phyloP scores from a whole-genome alignment of 352 stramenopile genomes.

The Plasmopara halstedii region DNA sequence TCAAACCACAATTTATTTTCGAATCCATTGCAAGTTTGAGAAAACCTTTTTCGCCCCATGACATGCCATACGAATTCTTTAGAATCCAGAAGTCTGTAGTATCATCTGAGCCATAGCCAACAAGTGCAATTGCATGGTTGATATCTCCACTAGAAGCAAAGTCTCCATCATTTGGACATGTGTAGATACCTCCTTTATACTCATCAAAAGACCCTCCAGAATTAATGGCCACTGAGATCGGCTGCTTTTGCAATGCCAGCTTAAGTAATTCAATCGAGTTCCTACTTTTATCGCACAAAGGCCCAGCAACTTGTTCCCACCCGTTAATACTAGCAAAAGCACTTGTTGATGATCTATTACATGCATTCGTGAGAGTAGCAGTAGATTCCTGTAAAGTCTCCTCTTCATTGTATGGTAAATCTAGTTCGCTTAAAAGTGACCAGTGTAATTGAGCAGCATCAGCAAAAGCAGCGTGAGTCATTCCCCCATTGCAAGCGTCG shows the following conservation, averaged over 20 bases:
- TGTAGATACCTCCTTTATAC: conserved; percentile 73
- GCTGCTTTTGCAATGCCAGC: conserved; percentile 55
- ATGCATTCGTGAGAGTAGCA: conserved; percentile 27
- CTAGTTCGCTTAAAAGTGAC: conserved; percentile 48
- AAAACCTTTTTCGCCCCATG: conserved; percentile 69
- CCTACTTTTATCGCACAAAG: conserved; percentile 41
- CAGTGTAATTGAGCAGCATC: conserved; percentile 49
- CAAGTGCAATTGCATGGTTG: conserved; percentile 66
- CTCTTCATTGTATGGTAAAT: conserved; percentile 59
- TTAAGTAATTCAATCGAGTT: conserved; percentile 57
- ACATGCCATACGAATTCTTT: conserved; percentile 75
- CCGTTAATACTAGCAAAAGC: conserved; percentile 52
- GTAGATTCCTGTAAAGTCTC: conserved; percentile 22
- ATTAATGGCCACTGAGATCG: conserved; percentile 74
- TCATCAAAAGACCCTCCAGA: conserved; percentile 69
- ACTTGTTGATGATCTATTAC: conserved; percentile 22
- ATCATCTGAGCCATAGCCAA: conserved; percentile 50
- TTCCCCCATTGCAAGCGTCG: conserved; percentile 58
- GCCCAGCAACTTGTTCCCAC: conserved; percentile 61
- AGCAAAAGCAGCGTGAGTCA: conserved; percentile 65
- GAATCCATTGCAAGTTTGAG: conserved; percentile 51
- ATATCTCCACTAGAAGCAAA: conserved; percentile 52
- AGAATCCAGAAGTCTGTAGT: conserved; percentile 66
- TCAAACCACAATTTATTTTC: conserved; percentile 76
- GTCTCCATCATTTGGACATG: conserved; percentile 61